phyloP scores from a whole-genome alignment of 2,329 filamentous ascomycete genomes.

The Penicillium sp. region DNA sequence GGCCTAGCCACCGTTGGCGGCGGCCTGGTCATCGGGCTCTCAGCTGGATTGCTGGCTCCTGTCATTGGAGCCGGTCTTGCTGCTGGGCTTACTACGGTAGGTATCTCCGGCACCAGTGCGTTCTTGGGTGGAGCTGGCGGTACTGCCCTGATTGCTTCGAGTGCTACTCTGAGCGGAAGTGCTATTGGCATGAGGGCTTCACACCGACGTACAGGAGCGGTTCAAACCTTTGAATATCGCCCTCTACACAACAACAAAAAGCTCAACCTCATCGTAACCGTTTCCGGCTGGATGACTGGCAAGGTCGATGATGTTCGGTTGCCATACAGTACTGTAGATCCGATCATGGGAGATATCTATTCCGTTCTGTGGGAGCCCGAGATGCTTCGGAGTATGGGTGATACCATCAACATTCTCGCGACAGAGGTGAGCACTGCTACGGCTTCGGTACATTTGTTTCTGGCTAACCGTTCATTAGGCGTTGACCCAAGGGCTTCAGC shows the following conservation, averaged over 20 bases:
- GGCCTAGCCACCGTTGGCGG: constrained; percentile 93
- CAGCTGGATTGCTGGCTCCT: constrained; percentile 84
- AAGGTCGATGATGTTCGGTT: constrained; percentile 95
- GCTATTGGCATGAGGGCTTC: constrained; percentile 83
- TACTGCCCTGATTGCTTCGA: constrained; percentile 88
- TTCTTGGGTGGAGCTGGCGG: constrained; percentile 91
- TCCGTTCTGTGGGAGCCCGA: constrained; percentile 97
- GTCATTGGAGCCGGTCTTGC: constrained; percentile 92
- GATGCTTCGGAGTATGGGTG: constrained; percentile 96
- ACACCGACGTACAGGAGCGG: constrained; percentile 81
- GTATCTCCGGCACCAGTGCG: constrained; percentile 79
- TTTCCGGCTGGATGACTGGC: constrained; percentile 97
- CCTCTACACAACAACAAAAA: constrained; percentile 97
- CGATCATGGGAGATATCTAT: constrained; percentile 97
- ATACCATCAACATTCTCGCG: constrained; percentile 96
- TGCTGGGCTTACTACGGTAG: constrained; percentile 91
- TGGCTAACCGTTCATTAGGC: constrained; percentile 57
- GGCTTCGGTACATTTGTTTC: neutral
- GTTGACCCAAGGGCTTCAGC: constrained; percentile 91
- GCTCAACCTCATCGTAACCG: constrained; percentile 90
- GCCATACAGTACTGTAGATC: constrained; percentile 93
- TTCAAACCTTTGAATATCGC: constrained; percentile 94
- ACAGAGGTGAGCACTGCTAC: constrained; percentile 67
- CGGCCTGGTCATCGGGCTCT: constrained; percentile 90
- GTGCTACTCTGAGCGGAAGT: constrained; percentile 79